These are phyloP conservation scores for Xylaria sp. DNA, from an alignment of 2,329 filamentous ascomycete species.

Conservation along the genomic window DNA sequence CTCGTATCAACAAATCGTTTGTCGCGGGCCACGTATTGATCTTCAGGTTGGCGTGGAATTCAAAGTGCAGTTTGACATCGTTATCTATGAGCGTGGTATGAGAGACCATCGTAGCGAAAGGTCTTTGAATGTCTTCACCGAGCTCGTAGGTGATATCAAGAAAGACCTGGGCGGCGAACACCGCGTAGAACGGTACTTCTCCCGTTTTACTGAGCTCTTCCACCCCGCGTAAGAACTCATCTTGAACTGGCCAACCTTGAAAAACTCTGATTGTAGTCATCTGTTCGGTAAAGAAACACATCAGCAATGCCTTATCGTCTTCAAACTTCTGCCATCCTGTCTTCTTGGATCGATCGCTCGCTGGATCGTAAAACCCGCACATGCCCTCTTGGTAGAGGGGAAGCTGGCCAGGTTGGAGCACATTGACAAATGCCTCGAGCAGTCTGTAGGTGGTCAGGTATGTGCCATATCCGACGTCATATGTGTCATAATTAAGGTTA, in stretches of 20 bases:
- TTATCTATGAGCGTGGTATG: conserved; percentile 37
- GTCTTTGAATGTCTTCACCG: conserved; percentile 28
- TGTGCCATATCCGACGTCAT: conserved; percentile 42
- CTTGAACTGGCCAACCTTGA: conserved; percentile 46
- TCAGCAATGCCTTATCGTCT: conserved; percentile 51
- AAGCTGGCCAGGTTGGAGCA: conserved; percentile 32
- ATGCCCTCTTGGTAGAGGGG: conserved; percentile 42
- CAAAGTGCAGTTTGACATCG: conserved; percentile 45
- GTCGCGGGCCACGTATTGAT: conserved; percentile 45
- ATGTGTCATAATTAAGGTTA: conserved; percentile 44
- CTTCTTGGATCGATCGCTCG: conserved; percentile 41
- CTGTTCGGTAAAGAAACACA: conserved; percentile 50
- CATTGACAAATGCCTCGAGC: conserved; percentile 29
- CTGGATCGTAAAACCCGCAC: conserved; percentile 44
- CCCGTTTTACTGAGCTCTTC: conserved; percentile 46
- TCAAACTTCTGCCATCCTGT: conserved; percentile 46
- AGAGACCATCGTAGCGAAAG: conserved; percentile 28
- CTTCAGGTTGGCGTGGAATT: conserved; percentile 48
- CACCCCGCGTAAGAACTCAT: conserved; percentile 53
- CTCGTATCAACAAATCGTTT: conserved; percentile 43
- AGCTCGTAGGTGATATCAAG: conserved; percentile 54
- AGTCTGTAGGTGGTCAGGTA: conserved; percentile 38
- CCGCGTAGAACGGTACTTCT: conserved; percentile 49
- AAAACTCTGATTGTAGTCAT: conserved; percentile 38
- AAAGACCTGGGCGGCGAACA: conserved; percentile 55